Base-by-base conservation (phyloP, 2,329 filamentous ascomycete species). In the Cytospora schulzeri region DNA sequence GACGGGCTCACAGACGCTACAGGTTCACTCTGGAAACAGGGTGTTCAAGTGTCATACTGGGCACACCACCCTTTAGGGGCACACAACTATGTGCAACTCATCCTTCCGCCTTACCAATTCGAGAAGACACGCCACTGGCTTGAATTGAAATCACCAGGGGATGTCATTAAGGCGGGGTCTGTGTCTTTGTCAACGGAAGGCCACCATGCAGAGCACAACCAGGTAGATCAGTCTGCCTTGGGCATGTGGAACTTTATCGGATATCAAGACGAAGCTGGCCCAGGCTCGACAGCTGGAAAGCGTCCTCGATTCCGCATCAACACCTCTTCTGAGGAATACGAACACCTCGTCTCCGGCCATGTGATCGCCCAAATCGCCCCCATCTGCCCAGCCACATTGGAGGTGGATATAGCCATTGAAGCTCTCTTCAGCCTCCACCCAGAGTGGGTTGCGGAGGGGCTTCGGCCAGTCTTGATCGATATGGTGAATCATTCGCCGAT, bases 71-170 rank as follows among this genome's bases (percentile, higher is more conserved):
- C 4, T 8, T 4, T 33, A 1, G 75, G 58, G 5, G 31, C 29
- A 14, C 1, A 19, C 2, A 57, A 69, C 0, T 68, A 73, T 29
- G 41, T 55, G 0, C 65, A 58, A 0, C 26, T 78, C 4, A 35
- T 74, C 0, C 69, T 81, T 0, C 79, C 79, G 0, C 76, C 78
- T 0, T 80, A 80, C 62, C 78, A 80, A 52, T 81, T 81, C 64
- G 77, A 80, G 17, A 66, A 63, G 15, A 56, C 69, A 0, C 60
- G 69, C 0, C 78, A 80, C 57, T 80, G 78, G 78, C 55, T 80
- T 15, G 71, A 76, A 2, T 57, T 76, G 4, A 76, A 71, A 57
- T 28, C 60, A 31, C 68, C 70, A 35, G 63, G 52, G 57, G 3
- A 71, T 14, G 19, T 17, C 24, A 8, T 14, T 14, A 33, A 54